Percentiles rank a stretch among this genome's conserved stretches.
Conservation (phyloP, 1,284 basidiomycete genomes). For the Cutaneotrichosporon dermatis region DNA sequence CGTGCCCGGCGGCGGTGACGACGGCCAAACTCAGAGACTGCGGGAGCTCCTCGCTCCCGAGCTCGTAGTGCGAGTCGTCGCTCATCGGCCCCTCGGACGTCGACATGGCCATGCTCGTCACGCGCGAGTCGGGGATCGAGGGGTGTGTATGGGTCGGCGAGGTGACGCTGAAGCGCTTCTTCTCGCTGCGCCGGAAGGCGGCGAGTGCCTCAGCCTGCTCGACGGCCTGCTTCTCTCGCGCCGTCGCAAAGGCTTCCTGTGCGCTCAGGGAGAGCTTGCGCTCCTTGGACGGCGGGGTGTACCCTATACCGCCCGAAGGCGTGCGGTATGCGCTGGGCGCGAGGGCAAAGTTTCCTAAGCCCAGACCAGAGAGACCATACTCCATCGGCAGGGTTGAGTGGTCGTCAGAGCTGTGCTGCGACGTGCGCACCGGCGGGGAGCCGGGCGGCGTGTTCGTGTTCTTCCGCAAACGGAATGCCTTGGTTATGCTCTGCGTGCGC, state of each 20-base stretch:
- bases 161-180: background rate
- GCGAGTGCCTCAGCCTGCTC: slow-evolving; percentile 33
- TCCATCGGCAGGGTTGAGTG: slow-evolving; percentile 3
- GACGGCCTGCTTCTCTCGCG: slow-evolving; percentile 21
- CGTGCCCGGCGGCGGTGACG: background rate
- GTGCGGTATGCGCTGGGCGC: slow-evolving; percentile 18
- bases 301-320: slow-evolving; percentile 17
- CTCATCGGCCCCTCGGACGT: slow-evolving; percentile 4
- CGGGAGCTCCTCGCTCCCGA: slow-evolving; percentile 1
- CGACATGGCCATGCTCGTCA: slow-evolving; percentile 2
- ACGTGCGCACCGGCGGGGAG: background rate
- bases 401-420: background rate
- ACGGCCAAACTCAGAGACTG: slow-evolving; percentile 1
- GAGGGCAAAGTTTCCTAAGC: slow-evolving; percentile 5
- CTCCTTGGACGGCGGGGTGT: slow-evolving; percentile 14
- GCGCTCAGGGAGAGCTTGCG: slow-evolving; percentile 26
- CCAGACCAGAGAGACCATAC: slow-evolving; percentile 13
- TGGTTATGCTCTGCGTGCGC: slow-evolving; percentile 7
- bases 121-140: background rate
- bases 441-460: slow-evolving; percentile 5
- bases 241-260: slow-evolving; percentile 22
- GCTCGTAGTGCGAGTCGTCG: slow-evolving; percentile 7
- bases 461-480: slow-evolving; percentile 13
- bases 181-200: slow-evolving; percentile 23
- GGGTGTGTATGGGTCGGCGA: background rate